A percentile compares a stretch with the other conserved stretches of the same genome.
Evolutionary conservation across 148 eudicot species (phyloP).

Genomic region (Vaccinium macrocarpon): DNA sequence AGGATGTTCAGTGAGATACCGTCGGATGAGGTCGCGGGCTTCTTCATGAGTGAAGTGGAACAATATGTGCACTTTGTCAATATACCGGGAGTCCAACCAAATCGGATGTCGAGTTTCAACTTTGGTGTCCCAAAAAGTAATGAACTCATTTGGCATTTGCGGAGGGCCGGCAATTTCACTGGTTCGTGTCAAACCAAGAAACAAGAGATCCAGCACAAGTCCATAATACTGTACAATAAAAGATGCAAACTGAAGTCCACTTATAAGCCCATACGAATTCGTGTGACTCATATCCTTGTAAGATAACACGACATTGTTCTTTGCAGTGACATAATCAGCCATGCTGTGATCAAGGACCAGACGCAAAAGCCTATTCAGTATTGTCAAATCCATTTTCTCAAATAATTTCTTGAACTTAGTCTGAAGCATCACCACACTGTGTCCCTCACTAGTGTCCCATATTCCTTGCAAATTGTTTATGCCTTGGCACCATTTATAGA

Average conservation of each 20-base stretch:
- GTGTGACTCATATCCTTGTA: conserved; percentile 99
- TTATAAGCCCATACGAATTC: conserved; percentile 95
- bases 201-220: conserved; percentile 88
- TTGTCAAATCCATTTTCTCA: conserved; percentile 96
- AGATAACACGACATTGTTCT: conserved; percentile 91
- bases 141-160: conserved; percentile 96
- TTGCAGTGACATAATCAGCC: conserved; percentile 99
- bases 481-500: conserved; percentile 99
- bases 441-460: conserved; percentile 98
- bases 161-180: conserved; percentile 99
- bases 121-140: conserved; percentile 79
- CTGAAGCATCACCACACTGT: conserved; percentile 99
- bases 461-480: conserved; percentile 85
- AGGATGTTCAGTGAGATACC: conserved; percentile 98
- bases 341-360: conserved; percentile 97
- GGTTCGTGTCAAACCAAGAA: conserved; percentile 92
- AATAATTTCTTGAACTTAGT: conserved; percentile 97
- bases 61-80: conserved; percentile 91
- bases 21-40: conserved; percentile 98
- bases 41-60: conserved; percentile 98
- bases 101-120: conserved; percentile 93
- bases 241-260: conserved; percentile 99
- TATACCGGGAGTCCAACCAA: conserved; percentile 86
- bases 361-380: conserved; percentile 93
- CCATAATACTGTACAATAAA: conserved; percentile 98